Base-by-base conservation (phyloP, 2,329 filamentous ascomycete species). In the Curvularia lunata region DNA sequence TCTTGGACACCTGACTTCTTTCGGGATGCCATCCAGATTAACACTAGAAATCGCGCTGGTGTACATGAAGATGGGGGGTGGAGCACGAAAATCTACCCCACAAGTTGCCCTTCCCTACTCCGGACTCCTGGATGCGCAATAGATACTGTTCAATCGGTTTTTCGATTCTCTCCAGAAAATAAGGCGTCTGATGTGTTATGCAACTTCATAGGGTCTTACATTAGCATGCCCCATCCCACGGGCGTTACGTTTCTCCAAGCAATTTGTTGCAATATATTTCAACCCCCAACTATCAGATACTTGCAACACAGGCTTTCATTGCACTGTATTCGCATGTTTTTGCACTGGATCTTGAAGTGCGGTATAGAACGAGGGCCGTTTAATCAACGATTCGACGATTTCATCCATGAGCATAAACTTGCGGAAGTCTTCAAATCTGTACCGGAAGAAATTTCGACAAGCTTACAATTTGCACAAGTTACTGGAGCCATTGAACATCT, bases 401-500 rank as follows among this genome's bases (percentile, higher is more conserved):
- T 50, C 7, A n/a, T 21, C 16, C 10, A 32, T 9, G n/a, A 28
- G 10, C 25, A 42, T 18, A 38, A 41, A 12, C n/a, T 42, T 18
- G 13, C 1, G 1, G 5, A 13, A 10, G 10, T 42, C 18, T 50
- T 50, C n/a, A 37, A 50, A n/a, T 23, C 38, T 42, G 5, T 23
- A 6, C 27, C 48, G 21, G n/a, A 32, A 28, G 7, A 42, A 1
- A 30, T 42, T 18, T 3, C n/a, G 1, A 19, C 5, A 13, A 42
- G 37, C 21, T 21, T 50, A 9, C 34, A 3, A 30, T 50, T 42
- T 21, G 37, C 48, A 42, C 8, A 30, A n/a, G 13, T 41, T 28
- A 50, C 48, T 23, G 37, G 37, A 10, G 48, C 37, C 13, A 42
- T 41, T 21, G 37, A 41, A 16, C 48, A 41, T n/a, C 18, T 50